Percentiles rank a stretch among this genome's conserved stretches.
Conservation (phyloP, 352 stramenopile genomes). For the Phytophthora constricta region DNA sequence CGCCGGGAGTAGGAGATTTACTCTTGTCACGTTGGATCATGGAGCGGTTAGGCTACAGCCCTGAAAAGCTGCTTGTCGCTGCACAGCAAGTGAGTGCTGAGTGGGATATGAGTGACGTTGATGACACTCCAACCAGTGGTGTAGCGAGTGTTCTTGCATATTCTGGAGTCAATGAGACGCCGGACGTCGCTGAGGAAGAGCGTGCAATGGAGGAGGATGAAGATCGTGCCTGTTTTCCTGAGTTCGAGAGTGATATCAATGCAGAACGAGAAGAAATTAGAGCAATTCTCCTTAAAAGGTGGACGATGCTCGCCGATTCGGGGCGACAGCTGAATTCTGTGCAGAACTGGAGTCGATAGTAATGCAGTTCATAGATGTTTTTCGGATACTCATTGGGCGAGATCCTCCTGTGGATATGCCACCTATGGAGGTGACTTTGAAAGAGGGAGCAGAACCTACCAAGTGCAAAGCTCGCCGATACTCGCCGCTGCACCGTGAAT, state of each 20-base stretch:
- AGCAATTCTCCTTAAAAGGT: conserved; percentile 10
- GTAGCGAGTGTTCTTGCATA: conserved; percentile 14
- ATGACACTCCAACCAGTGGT: background rate
- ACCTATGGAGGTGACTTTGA: conserved; percentile 15
- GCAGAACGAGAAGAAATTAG: conserved; percentile 1
- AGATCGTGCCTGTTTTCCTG: conserved; percentile 14
- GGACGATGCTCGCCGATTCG: conserved; percentile 1
- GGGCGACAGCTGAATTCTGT: background rate
- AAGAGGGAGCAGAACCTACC: conserved; percentile 1
- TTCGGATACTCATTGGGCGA: conserved; percentile 4
- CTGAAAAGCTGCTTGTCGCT: background rate
- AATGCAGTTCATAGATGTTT: conserved; percentile 17
- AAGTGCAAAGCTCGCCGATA: conserved; percentile 13
- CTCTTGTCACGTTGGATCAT: conserved; percentile 14
- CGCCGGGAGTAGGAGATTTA: conserved; percentile 1
- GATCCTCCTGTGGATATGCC: conserved; percentile 24
- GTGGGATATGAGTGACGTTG: conserved; percentile 21
- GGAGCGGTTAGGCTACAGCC: conserved; percentile 5
- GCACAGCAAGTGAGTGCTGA: conserved; percentile 9
- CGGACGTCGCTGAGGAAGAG: conserved; percentile 8
- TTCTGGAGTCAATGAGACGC: background rate
- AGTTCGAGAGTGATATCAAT: background rate
- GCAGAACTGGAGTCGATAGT: background rate
- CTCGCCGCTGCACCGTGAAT: conserved; percentile 9
- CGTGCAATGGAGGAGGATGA: conserved; percentile 2